Conservation (phyloP, 2,329 filamentous ascomycete genomes). For the Clonostachys rosea region DNA sequence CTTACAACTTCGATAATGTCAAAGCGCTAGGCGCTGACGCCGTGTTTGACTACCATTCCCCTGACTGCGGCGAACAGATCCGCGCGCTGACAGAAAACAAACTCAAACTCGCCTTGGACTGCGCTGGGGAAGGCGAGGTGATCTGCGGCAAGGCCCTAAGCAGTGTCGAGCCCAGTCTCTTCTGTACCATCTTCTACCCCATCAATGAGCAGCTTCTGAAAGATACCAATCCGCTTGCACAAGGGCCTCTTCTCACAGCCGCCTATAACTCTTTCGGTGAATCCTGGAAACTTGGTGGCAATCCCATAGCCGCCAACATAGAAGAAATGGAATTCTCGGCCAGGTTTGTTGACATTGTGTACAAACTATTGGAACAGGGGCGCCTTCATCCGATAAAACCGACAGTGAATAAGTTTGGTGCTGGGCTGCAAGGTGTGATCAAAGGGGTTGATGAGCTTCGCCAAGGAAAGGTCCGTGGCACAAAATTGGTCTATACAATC, state of each 20-base stretch:
- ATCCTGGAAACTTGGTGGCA: constrained; percentile 13
- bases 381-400: constrained; percentile 23
- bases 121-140: constrained; percentile 5
- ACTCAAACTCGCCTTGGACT: constrained; percentile 25
- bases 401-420: constrained; percentile 9
- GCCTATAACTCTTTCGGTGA: constrained; percentile 33
- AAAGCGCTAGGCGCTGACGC: constrained; percentile 34
- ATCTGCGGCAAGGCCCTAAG: neutral
- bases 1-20: constrained; percentile 35
- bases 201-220: constrained; percentile 2
- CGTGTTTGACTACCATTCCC: constrained; percentile 37
- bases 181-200: neutral
- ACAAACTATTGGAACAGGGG: constrained; percentile 22
- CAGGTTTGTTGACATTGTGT: constrained; percentile 26
- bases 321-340: constrained; percentile 25
- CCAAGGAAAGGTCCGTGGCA: constrained; percentile 26
- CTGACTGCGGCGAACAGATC: constrained; percentile 9
- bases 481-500: constrained; percentile 32
- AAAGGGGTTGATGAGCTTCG: constrained; percentile 20
- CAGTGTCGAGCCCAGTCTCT: neutral
- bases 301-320: constrained; percentile 9
- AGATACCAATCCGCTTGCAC: constrained; percentile 5
- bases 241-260: constrained; percentile 16
- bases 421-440: constrained; percentile 25
- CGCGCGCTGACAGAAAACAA: constrained; percentile 7